Percentiles rank a stretch among this genome's conserved stretches.
These are phyloP conservation scores for Manihot esculenta DNA, from an alignment of 441 rosid species.

Conservation along the genomic window DNA sequence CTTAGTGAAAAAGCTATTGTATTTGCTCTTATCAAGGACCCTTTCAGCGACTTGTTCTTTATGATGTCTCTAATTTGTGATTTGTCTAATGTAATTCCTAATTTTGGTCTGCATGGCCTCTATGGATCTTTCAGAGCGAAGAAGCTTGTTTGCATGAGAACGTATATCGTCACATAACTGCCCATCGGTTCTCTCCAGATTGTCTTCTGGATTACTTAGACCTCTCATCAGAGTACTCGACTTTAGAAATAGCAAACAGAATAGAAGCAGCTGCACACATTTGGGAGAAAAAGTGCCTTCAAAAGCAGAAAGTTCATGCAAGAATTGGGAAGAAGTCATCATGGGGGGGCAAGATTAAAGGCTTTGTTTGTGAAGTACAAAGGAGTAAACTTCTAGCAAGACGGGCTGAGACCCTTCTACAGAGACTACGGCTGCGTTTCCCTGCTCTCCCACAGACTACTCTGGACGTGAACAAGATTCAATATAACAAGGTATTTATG, in stretches of 20 bases:
- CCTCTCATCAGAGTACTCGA: slow-evolving; percentile 74
- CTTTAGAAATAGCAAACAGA: slow-evolving; percentile 70
- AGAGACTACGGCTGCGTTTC: slow-evolving; percentile 68
- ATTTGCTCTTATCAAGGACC: not conserved
- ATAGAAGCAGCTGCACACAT: slow-evolving; percentile 84
- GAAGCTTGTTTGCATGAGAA: slow-evolving; percentile 73
- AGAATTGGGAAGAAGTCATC: slow-evolving; percentile 45
- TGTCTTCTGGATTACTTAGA: slow-evolving; percentile 78
- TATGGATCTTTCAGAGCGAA: slow-evolving; percentile 52
- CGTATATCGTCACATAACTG: slow-evolving; percentile 67
- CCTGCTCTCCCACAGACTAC: slow-evolving; percentile 92
- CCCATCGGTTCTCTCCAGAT: slow-evolving; percentile 71
- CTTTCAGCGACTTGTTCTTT: not conserved
- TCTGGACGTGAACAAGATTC: slow-evolving; percentile 85
- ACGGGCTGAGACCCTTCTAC: slow-evolving; percentile 70
- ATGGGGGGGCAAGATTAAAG: slow-evolving; percentile 86
- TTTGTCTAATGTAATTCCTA: not conserved
- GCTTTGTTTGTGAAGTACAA: slow-evolving; percentile 58
- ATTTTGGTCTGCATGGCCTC: slow-evolving; percentile 8
- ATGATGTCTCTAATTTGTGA: not conserved
- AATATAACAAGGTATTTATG: slow-evolving; percentile 66
- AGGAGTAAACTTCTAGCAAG: slow-evolving; percentile 58
- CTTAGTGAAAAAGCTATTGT: slow-evolving; percentile 9
- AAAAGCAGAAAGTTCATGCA: slow-evolving; percentile 33
- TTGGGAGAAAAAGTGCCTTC: slow-evolving; percentile 65